Percentiles rank a stretch among this genome's conserved stretches.
Conservation (phyloP, 23 red algal genomes). For the Gracilaria vermiculophylla region DNA sequence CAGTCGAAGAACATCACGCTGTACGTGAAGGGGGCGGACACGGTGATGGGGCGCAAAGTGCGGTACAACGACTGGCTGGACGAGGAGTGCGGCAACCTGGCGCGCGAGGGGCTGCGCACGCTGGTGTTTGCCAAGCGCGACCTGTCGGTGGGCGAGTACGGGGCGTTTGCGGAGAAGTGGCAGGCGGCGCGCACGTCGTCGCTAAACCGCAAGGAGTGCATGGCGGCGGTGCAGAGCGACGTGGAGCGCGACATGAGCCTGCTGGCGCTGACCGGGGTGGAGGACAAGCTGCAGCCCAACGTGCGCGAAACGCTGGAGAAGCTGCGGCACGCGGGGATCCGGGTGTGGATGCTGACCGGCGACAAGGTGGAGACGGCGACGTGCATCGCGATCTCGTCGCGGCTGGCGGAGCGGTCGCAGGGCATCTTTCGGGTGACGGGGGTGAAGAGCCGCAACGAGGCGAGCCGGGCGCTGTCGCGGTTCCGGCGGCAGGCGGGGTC, state of each 20-base stretch:
- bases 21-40: constrained; percentile 96
- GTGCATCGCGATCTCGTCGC: constrained; percentile 81
- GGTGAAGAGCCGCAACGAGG: constrained; percentile 67
- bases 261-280: constrained; percentile 89
- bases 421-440: constrained; percentile 86
- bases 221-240: constrained; percentile 84
- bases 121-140: constrained; percentile 81
- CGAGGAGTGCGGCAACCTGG: constrained; percentile 97
- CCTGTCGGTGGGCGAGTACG: constrained; percentile 58
- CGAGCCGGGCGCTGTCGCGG: constrained; percentile 59
- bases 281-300: constrained; percentile 85
- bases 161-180: constrained; percentile 65
- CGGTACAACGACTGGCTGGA: constrained; percentile 95
- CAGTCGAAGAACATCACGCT: constrained; percentile 64
- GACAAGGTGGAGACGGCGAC: constrained; percentile 99
- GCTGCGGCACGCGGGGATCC: constrained; percentile 89
- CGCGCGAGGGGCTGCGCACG: constrained; percentile 93
- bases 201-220: constrained; percentile 71
- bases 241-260: constrained; percentile 84
- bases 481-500: constrained; percentile 68
- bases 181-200: constrained; percentile 60
- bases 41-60: constrained; percentile 76
- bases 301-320: constrained; percentile 89
- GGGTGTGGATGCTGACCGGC: constrained; percentile 97
- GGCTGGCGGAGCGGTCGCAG: constrained; percentile 79